Base-by-base conservation (phyloP, 176 grass and related monocot genomes). In the Avena eriantha region DNA sequence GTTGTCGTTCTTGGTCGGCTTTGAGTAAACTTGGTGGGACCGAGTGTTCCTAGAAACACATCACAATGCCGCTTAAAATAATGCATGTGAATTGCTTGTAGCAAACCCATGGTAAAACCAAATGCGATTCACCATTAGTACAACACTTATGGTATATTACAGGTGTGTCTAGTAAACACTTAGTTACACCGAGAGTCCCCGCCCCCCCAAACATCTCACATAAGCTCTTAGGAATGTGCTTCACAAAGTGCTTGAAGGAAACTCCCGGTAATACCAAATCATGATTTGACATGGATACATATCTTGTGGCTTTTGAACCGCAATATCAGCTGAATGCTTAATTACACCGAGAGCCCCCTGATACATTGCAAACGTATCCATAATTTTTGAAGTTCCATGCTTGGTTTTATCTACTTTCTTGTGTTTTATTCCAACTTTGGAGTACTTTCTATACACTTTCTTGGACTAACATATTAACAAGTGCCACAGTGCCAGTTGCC, bases 201-300 rank as follows among this genome's bases (percentile, higher is more conserved):
- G 29, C 88, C 75, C 87, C 39, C 91, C 91, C 87, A 88, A 93
- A 91, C 87, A 96, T 82, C 92, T 93, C 94, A 93, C 80, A n/a
- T 8, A 2, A 13, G 2, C 5, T 7, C 10, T 65, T 10, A 3
- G n/a, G 8, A 9, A 12, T 50, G 5, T 35, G 7, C 57, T 63
- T 53, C 1, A 19, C 85, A 77, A 93, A 89, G 88, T 93, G 71
- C 64, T 89, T 87, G 66, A 31, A 81, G 48, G 36, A 41, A 93
- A 95, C 84, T 89, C 91, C 31, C 15, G 24, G 10, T 73, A 60
- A 89, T 68, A 85, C 5, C 68, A 85, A 90, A 85, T 29, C 63
- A 53, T 36, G 65, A 41, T 0, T 69, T 69, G 4, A 15, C 17
- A 9, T 16, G 39, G 39, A 41, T 41, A 41, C 39, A 41, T 41